phyloP scores from a whole-genome alignment of 2,329 filamentous ascomycete species.

The Alternaria alternata region DNA sequence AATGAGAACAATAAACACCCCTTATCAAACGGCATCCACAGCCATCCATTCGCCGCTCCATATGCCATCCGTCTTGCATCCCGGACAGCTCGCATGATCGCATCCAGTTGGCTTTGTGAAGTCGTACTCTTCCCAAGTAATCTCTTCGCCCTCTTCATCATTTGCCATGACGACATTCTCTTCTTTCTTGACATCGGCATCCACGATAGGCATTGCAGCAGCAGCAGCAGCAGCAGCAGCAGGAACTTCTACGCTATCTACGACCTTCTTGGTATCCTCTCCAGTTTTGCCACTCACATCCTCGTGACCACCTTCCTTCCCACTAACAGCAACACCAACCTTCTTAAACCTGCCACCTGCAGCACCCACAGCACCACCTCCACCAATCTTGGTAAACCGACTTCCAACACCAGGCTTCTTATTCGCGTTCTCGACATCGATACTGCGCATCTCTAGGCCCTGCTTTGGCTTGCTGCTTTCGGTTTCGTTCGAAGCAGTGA shows the following conservation, averaged over 20 bases:
- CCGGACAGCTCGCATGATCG: slow-evolving; percentile 35
- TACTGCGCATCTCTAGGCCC: slow-evolving; percentile 35
- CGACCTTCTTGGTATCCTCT: slow-evolving; percentile 2
- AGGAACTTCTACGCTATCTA: slow-evolving; percentile 36
- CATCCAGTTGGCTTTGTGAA: slow-evolving; percentile 62
- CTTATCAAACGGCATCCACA: slow-evolving; percentile 9
- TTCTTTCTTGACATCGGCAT: slow-evolving; percentile 18
- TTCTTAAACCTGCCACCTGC: slow-evolving; percentile 70
- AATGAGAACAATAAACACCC: neutral
- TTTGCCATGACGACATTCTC: slow-evolving; percentile 35
- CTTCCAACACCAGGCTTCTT: slow-evolving; percentile 29
- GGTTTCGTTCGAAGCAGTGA: slow-evolving; percentile 41
- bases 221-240: neutral
- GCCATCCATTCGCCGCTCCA: slow-evolving; percentile 60
- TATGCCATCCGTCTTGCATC: slow-evolving; percentile 35
- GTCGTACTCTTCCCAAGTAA: slow-evolving; percentile 60
- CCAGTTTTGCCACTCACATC: neutral
- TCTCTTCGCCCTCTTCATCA: slow-evolving; percentile 30
- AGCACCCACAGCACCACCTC: slow-evolving; percentile 18
- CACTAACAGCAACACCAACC: slow-evolving; percentile 61
- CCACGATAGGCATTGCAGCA: neutral
- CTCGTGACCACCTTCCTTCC: slow-evolving; percentile 3
- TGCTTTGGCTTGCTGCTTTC: slow-evolving; percentile 31
- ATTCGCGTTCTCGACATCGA: slow-evolving; percentile 29
- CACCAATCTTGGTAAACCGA: slow-evolving; percentile 42